Evolutionary conservation across 495 filamentous ascomycete species (phyloP).

Genomic region (Neurospora intermedia): DNA sequence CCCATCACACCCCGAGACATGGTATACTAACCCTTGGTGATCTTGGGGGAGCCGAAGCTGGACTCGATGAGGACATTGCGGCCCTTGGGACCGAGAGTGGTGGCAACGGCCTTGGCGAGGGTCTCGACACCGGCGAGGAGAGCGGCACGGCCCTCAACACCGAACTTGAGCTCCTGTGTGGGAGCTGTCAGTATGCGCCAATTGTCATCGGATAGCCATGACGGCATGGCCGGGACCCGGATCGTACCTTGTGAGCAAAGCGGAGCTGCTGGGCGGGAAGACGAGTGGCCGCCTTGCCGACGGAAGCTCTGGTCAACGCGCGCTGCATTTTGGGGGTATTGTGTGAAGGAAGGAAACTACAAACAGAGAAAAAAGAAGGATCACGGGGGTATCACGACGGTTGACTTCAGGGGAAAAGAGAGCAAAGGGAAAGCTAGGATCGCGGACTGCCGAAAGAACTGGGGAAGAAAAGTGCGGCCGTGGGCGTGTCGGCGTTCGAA

Average conservation of each 20-base stretch:
- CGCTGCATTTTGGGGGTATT: constrained; percentile 32
- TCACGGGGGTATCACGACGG: constrained; percentile 14
- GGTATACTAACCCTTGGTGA: constrained; percentile 77
- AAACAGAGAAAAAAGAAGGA: constrained; percentile 6
- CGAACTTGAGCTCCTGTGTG: constrained; percentile 87
- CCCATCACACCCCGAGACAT: background rate
- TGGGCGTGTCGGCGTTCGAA: constrained; percentile 5
- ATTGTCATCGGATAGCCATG: constrained; percentile 6
- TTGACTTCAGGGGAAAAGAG: constrained; percentile 4
- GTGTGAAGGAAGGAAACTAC: constrained; percentile 6
- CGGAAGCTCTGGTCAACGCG: constrained; percentile 47
- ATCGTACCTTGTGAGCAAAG: constrained; percentile 81
- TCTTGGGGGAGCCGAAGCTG: constrained; percentile 95
- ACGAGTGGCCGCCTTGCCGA: constrained; percentile 42
- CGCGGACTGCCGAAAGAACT: background rate
- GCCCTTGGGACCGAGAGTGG: constrained; percentile 94
- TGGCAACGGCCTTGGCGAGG: constrained; percentile 89
- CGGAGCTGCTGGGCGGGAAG: constrained; percentile 72
- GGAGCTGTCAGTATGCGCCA: constrained; percentile 2
- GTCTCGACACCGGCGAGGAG: constrained; percentile 94
- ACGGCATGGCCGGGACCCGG: background rate
- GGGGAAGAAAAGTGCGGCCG: background rate
- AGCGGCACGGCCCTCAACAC: constrained; percentile 82
- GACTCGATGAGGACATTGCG: constrained; percentile 97
- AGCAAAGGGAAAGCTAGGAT: constrained; percentile 1